Base-by-base conservation (phyloP, 2,329 filamentous ascomycete genomes). In the Aspergillus tamarii region DNA sequence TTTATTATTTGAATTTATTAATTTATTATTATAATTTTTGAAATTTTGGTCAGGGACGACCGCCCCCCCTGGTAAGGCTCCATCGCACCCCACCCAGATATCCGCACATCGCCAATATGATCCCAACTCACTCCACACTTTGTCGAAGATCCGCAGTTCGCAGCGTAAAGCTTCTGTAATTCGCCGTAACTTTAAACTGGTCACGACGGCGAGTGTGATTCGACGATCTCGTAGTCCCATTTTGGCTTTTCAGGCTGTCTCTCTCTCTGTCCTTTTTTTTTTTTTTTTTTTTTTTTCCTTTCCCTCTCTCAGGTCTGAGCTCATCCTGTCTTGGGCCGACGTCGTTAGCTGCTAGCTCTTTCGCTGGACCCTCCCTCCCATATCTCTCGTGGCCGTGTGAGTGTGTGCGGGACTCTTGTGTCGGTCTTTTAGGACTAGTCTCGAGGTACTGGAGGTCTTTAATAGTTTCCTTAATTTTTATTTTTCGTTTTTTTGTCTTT, bases 111-210 rank as follows among this genome's bases (percentile, higher is more conserved):
- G 63, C 67, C 64, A 67, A 68, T 67, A 69, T 70, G 67, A 69
- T 69, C 64, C 65, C 64, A 70, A 68, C 66, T 64, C 66, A 70
- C 70, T 71, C 69, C 69, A 70, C 67, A 70, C 62, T 69, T 68
- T 55, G 63, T 69, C 63, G 69, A 72, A 69, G 70, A 72, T 72
- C 71, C 71, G 67, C 71, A 73, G 69, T 73, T 73, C 70, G 69
- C 69, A 69, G 67, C 66, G 70, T 73, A 72, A 72, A 70, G 66
- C 67, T 66, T 66, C 66, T 68, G 70, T 73, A 73, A 73, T 71
- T 70, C 71, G 67, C 71, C 69, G 71, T 73, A 73, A 72, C 69
- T 70, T 68, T 69, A 68, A 71, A 63, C 60, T 64, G 61, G 63
- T 66, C 64, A 64, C 63, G 54, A 62, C 60, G 52, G 60, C 54